Conservation (phyloP, 805 yeast genomes). For the Metschnikowia proteae region DNA sequence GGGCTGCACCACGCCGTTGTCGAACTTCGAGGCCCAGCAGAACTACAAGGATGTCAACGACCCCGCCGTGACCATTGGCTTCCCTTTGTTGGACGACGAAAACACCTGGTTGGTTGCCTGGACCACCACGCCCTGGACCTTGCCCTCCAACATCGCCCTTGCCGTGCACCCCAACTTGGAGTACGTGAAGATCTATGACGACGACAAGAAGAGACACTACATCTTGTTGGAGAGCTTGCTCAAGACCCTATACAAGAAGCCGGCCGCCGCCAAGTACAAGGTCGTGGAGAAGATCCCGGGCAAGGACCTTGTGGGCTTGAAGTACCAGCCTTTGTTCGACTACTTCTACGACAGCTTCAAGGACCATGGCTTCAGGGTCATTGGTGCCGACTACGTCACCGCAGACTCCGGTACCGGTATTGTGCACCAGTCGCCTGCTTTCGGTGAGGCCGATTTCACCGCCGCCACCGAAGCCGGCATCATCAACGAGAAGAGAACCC, state of each 20-base stretch:
- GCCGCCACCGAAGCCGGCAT: conserved; percentile 76
- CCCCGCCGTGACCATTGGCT: conserved; percentile 93
- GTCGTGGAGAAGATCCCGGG: conserved; percentile 80
- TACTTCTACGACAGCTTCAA: conserved; percentile 74
- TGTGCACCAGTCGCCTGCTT: conserved; percentile 97
- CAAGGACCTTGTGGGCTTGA: conserved; percentile 69
- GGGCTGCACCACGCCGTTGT: conserved; percentile 92
- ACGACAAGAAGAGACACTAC: conserved; percentile 74
- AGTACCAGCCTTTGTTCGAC: conserved; percentile 79
- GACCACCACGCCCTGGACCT: conserved; percentile 99
- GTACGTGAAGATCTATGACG: conserved; percentile 89
- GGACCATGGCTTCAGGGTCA: conserved; percentile 78
- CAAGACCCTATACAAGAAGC: conserved; percentile 88
- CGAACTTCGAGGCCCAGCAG: conserved; percentile 97
- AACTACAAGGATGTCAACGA: conserved; percentile 96
- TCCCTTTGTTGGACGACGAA: conserved; percentile 76
- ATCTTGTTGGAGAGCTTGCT: conserved; percentile 81
- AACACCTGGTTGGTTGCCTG: conserved; percentile 88
- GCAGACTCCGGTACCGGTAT: conserved; percentile 98
- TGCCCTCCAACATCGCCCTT: conserved; percentile 89
- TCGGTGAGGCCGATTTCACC: conserved; percentile 97
- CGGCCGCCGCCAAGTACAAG: conserved; percentile 82
- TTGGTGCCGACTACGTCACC: conserved; percentile 79
- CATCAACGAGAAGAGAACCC: conserved; percentile 59
- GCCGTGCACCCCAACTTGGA: conserved; percentile 90